A percentile compares a stretch with the other conserved stretches of the same genome.
These are phyloP conservation scores for Gossypium lobatum DNA, from an alignment of 441 rosid species.

Conservation along the genomic window DNA sequence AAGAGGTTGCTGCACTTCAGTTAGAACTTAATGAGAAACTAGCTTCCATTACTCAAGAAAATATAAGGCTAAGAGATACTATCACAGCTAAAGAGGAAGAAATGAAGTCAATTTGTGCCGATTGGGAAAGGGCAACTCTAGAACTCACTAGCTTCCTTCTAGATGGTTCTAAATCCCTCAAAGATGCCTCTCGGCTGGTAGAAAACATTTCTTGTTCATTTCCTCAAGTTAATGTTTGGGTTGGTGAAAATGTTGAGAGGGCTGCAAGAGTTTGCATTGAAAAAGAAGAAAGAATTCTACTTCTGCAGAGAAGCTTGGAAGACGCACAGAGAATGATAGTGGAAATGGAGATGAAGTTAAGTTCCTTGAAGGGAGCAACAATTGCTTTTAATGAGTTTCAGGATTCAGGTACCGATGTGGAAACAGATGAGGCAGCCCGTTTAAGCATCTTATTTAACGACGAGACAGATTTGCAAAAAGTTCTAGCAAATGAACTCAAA, in stretches of 20 bases:
- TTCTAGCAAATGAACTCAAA: conserved; percentile 34
- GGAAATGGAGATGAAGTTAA: conserved; percentile 77
- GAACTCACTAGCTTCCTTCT: conserved; percentile 80
- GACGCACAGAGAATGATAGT: conserved; percentile 67
- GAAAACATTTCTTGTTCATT: conserved; percentile 61
- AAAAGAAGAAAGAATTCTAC: conserved; percentile 74
- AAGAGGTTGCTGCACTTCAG: conserved; percentile 66
- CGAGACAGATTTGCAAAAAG: conserved; percentile 37
- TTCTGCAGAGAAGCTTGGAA: conserved; percentile 79
- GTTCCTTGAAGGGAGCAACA: conserved; percentile 69
- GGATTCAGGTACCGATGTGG: conserved; percentile 28
- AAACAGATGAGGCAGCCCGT: conserved; percentile 31
- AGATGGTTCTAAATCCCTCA: conserved; percentile 85
- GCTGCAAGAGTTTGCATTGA: conserved; percentile 73
- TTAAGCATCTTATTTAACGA: conserved; percentile 33
- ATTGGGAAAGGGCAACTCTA: conserved; percentile 87
- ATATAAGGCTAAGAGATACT: conserved; percentile 39
- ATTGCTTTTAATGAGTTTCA: conserved; percentile 52
- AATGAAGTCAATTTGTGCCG: conserved; percentile 36
- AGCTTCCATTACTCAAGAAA: conserved; percentile 50
- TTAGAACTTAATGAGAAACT: conserved; percentile 54
- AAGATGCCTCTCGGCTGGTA: conserved; percentile 71
- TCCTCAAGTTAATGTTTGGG: conserved; percentile 58
- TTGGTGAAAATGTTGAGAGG: conserved; percentile 69
- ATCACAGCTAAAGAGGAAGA: conserved; percentile 65